A percentile compares a stretch with the other conserved stretches of the same genome.
Conservation (phyloP, 2,329 filamentous ascomycete species). For the Clonostachys solani region DNA sequence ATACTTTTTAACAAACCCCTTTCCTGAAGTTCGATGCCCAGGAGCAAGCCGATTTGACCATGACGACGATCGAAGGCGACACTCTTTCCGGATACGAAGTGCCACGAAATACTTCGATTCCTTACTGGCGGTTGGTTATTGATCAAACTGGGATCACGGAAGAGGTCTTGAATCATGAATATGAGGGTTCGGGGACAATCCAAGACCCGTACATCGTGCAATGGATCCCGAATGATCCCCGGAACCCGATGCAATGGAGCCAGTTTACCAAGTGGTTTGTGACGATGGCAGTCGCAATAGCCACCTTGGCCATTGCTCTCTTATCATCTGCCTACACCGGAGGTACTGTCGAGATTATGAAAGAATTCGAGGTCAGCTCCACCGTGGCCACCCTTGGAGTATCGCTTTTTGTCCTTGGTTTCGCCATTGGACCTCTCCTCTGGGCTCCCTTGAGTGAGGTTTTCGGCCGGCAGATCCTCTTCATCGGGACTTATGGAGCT, state of each 20-base stretch:
- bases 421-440: conserved; percentile 17
- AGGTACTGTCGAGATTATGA: conserved; percentile 46
- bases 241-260: conserved; percentile 58
- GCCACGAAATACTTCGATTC: no score
- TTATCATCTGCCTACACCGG: conserved; percentile 52
- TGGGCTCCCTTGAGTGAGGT: conserved; percentile 9
- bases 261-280: conserved; percentile 54
- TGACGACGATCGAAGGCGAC: no score
- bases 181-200: conserved; percentile 40
- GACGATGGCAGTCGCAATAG: conserved; percentile 53
- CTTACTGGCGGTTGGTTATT: no score
- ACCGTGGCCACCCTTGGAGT: conserved; percentile 67
- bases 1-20: no score
- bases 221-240: conserved; percentile 59
- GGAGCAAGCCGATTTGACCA: no score
- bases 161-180: neutral
- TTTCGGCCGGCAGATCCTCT: conserved; percentile 46
- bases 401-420: conserved; percentile 55
- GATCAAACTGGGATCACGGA: no score
- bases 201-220: conserved; percentile 60
- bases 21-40: no score
- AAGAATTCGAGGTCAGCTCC: conserved; percentile 63
- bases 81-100: no score
- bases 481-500: conserved; percentile 46
- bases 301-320: conserved; percentile 61